Conservation (phyloP, 2,329 filamentous ascomycete genomes). For the Aureobasidium leucospermi region DNA sequence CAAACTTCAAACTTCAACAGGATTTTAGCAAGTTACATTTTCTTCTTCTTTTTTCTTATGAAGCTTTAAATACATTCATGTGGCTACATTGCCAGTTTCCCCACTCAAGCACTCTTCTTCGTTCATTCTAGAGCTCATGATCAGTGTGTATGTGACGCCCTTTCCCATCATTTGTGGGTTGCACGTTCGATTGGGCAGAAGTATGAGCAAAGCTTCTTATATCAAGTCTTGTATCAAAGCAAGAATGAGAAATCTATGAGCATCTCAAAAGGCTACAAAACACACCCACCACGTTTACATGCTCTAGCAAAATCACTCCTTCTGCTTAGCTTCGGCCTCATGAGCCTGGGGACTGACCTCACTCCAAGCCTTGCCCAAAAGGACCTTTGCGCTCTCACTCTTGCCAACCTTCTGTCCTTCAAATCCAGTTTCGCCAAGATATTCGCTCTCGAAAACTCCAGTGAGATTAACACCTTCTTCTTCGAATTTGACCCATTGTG, state of each 20-base stretch:
- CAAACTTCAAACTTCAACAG: neutral
- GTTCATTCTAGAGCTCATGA: too few relatives aligned
- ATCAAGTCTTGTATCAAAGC: too few relatives aligned
- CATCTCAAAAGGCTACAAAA: too few relatives aligned
- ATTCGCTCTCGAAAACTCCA: slow-evolving; percentile 7
- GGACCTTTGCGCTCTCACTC: neutral
- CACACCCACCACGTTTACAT: too few relatives aligned
- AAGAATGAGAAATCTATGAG: too few relatives aligned
- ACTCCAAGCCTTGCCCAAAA: neutral
- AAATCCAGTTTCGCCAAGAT: neutral
- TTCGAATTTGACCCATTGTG: slow-evolving; percentile 3
- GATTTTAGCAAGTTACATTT: neutral
- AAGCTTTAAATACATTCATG: neutral
- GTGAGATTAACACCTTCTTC: neutral
- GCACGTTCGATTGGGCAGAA: neutral
- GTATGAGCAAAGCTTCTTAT: neutral
- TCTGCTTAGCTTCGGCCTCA: neutral
- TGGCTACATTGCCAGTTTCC: neutral
- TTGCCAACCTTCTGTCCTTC: neutral
- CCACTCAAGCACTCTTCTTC: neutral
- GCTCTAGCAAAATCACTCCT: neutral
- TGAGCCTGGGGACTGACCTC: neutral
- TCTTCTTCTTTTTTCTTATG: neutral
- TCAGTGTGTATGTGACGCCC: too few relatives aligned
- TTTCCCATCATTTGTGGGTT: neutral